Percentiles rank a stretch among this genome's conserved stretches.
phyloP scores from a whole-genome alignment of 495 filamentous ascomycete species.

The Penicillium maclennaniae region DNA sequence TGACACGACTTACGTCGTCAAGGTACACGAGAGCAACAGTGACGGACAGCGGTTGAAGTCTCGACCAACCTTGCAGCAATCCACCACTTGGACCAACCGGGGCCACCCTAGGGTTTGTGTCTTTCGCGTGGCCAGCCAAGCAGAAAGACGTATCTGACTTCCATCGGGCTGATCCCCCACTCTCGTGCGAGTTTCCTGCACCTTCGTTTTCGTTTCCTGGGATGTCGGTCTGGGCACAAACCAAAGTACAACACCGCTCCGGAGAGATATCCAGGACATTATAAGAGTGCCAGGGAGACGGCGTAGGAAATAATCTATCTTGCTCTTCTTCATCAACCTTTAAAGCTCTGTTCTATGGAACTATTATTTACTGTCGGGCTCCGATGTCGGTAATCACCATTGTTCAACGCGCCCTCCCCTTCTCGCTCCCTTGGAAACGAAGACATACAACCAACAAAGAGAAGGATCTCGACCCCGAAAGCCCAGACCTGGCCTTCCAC shows the following conservation, averaged over 20 bases:
- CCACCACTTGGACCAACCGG: slow-evolving; percentile 17
- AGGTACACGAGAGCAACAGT: slow-evolving; percentile 13
- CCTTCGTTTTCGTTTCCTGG: slow-evolving; percentile 16
- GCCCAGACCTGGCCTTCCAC: slow-evolving; percentile 1
- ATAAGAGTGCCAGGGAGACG: slow-evolving; percentile 9
- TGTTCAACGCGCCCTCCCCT: slow-evolving; percentile 24
- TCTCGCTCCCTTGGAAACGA: slow-evolving; percentile 20
- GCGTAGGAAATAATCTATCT: neutral
- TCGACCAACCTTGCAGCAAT: slow-evolving; percentile 22
- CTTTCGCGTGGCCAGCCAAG: slow-evolving; percentile 27
- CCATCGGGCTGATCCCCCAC: slow-evolving; percentile 10
- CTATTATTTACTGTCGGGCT: slow-evolving; percentile 4
- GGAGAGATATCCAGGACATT: neutral
- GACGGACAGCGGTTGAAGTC: slow-evolving; percentile 15
- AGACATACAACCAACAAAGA: slow-evolving; percentile 16
- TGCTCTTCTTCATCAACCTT: neutral
- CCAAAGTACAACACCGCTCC: slow-evolving; percentile 4
- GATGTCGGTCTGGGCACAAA: slow-evolving; percentile 7
- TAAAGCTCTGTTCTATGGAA: neutral
- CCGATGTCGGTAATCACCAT: slow-evolving; percentile 24
- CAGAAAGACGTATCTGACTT: slow-evolving; percentile 17
- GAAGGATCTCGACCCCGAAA: slow-evolving; percentile 6
- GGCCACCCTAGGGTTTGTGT: slow-evolving; percentile 3
- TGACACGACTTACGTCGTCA: neutral
- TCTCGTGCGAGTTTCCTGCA: slow-evolving; percentile 20